These are phyloP conservation scores for Ceratocystis eucalypticola DNA, from an alignment of 2,329 filamentous ascomycete genomes.

Conservation along the genomic window DNA sequence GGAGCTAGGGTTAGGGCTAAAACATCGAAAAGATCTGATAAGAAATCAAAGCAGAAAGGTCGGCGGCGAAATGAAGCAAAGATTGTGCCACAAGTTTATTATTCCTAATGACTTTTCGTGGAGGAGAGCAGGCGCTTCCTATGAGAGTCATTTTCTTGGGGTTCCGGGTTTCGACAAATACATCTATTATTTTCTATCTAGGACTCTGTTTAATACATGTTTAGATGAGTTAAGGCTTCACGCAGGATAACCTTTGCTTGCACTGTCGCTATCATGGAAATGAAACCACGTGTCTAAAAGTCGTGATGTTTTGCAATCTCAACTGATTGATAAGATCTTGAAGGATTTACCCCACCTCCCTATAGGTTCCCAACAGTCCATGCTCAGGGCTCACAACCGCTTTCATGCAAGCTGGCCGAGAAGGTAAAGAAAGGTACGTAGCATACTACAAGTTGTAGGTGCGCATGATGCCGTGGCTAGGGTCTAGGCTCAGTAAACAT, in stretches of 20 bases:
- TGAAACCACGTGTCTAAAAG: not conserved
- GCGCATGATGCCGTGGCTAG: not conserved
- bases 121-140: too few relatives aligned
- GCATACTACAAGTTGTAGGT: not conserved
- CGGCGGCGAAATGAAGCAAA: too few relatives aligned
- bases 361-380: not conserved
- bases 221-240: too few relatives aligned
- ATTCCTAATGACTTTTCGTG: too few relatives aligned
- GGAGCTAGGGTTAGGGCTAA: not conserved
- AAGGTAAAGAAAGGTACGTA: not conserved
- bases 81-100: too few relatives aligned
- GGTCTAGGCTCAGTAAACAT: not conserved
- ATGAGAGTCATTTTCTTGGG: too few relatives aligned
- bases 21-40: not conserved
- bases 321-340: constrained; percentile 20
- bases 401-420: not conserved
- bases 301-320: constrained; percentile 9
- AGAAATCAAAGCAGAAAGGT: not conserved
- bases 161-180: not conserved
- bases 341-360: not conserved
- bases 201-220: too few relatives aligned
- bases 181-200: too few relatives aligned
- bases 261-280: not conserved
- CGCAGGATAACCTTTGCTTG: too few relatives aligned
- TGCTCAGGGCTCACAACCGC: not conserved